phyloP scores from a whole-genome alignment of 106 monocot genomes.

The Alisma plantagoaquatica region DNA sequence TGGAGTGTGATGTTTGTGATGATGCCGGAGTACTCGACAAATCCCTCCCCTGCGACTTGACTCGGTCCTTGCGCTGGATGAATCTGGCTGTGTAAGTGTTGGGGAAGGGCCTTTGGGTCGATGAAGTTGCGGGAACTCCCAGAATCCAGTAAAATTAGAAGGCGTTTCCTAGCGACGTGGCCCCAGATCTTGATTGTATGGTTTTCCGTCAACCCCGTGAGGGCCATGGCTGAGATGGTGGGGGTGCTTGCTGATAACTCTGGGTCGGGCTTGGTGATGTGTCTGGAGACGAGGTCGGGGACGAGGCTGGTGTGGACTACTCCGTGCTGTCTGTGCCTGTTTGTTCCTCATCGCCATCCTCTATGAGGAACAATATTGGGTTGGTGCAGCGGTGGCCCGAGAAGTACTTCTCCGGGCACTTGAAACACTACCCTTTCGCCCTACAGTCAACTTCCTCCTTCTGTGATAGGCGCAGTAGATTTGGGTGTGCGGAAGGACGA shows the following conservation, averaged over 20 bases:
- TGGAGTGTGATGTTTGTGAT: no score
- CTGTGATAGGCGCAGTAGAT: no score
- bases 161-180: not conserved
- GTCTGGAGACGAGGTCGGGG: not conserved
- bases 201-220: no score
- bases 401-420: not conserved
- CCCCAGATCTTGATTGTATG: not conserved
- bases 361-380: not conserved
- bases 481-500: no score
- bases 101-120: not conserved
- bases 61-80: not conserved
- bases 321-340: no score
- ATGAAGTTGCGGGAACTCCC: not conserved
- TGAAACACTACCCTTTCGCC: not conserved
- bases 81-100: not conserved
- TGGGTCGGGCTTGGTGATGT: no score
- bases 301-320: not conserved
- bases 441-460: not conserved
- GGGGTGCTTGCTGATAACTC: no score
- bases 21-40: not conserved
- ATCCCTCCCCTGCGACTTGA: not conserved
- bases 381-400: not conserved
- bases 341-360: no score
- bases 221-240: no score
- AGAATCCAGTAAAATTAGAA: not conserved